These are phyloP conservation scores for Phytophthora fragariaefolia DNA, from an alignment of 352 stramenopile genomes.

Conservation along the genomic window DNA sequence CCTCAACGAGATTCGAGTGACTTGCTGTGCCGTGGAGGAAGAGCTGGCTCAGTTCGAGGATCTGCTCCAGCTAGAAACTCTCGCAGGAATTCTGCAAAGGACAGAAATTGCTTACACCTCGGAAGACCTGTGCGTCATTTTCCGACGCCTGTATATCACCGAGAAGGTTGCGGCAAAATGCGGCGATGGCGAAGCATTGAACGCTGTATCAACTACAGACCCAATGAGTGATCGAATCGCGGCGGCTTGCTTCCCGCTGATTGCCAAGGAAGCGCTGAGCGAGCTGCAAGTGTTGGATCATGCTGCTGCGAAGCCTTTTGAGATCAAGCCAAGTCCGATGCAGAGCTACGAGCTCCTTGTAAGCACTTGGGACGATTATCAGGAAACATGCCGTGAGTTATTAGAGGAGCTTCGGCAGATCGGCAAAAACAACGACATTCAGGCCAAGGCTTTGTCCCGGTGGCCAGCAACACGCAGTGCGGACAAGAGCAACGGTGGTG, in stretches of 20 bases:
- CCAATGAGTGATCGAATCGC: slow-evolving; percentile 70
- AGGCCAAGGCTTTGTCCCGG: slow-evolving; percentile 48
- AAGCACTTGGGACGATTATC: slow-evolving; percentile 64
- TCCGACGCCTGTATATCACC: slow-evolving; percentile 65
- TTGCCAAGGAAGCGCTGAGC: slow-evolving; percentile 53
- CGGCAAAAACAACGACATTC: slow-evolving; percentile 71
- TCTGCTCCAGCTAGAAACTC: slow-evolving; percentile 57
- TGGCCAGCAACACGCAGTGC: slow-evolving; percentile 11
- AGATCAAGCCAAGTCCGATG: slow-evolving; percentile 39
- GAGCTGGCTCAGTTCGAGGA: slow-evolving; percentile 62
- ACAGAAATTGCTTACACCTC: slow-evolving; percentile 47
- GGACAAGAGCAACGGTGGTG: slow-evolving; percentile 23
- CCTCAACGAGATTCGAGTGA: slow-evolving; percentile 71
- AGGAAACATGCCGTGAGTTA: slow-evolving; percentile 47
- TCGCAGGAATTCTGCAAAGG: slow-evolving; percentile 64
- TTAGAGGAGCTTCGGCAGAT: slow-evolving; percentile 66
- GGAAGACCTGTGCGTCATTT: slow-evolving; percentile 70
- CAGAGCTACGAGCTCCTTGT: slow-evolving; percentile 66
- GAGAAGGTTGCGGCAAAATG: slow-evolving; percentile 35
- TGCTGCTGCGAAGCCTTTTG: slow-evolving; percentile 42
- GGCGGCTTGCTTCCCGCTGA: slow-evolving; percentile 62
- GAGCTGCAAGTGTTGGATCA: slow-evolving; percentile 54
- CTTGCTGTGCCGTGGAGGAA: slow-evolving; percentile 63
- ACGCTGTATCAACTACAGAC: slow-evolving; percentile 18
- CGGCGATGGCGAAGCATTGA: slow-evolving; percentile 5